These are phyloP conservation scores for Nitzschia palea DNA, from an alignment of 108 stramenopile species.

Conservation along the genomic window DNA sequence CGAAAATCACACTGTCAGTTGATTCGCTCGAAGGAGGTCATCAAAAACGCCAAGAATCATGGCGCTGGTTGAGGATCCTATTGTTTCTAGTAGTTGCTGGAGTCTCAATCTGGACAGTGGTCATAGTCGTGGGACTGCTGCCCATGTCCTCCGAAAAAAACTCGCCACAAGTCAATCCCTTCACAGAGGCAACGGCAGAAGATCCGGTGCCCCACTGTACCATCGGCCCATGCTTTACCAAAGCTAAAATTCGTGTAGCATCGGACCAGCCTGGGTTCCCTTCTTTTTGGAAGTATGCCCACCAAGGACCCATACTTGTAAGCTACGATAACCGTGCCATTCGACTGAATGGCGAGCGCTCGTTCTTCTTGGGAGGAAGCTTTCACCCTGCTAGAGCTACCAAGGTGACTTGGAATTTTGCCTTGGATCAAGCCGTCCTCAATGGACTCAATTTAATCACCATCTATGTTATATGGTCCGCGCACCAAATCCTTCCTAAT, in stretches of 20 bases:
- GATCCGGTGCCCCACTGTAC: background rate
- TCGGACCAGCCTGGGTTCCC: slow-evolving; percentile 30
- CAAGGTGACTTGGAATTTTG: slow-evolving; percentile 33
- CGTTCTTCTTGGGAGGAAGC: slow-evolving; percentile 48
- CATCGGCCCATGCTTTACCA: slow-evolving; percentile 13
- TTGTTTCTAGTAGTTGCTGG: background rate
- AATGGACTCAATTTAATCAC: slow-evolving; percentile 60
- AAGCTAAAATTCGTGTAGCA: slow-evolving; percentile 15
- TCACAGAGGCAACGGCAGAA: no score
- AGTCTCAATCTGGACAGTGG: background rate
- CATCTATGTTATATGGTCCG: slow-evolving; percentile 53
- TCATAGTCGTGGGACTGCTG: background rate
- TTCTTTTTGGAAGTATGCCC: slow-evolving; percentile 31
- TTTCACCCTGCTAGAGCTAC: slow-evolving; percentile 55
- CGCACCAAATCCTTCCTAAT: slow-evolving; percentile 42
- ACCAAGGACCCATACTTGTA: slow-evolving; percentile 31
- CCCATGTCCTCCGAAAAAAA: background rate
- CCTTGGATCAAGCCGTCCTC: slow-evolving; percentile 48
- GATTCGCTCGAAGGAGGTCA: background rate
- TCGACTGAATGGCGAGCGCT: slow-evolving; percentile 36
- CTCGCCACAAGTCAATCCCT: background rate
- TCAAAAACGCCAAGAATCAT: background rate
- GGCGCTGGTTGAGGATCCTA: background rate
- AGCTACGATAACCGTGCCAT: slow-evolving; percentile 46
- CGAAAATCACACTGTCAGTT: background rate